Evolutionary conservation across 345 rosid genomes (phyloP), one percentile per base, ranked within the genome.

Genomic region (Eucalyptus virginea): DNA sequence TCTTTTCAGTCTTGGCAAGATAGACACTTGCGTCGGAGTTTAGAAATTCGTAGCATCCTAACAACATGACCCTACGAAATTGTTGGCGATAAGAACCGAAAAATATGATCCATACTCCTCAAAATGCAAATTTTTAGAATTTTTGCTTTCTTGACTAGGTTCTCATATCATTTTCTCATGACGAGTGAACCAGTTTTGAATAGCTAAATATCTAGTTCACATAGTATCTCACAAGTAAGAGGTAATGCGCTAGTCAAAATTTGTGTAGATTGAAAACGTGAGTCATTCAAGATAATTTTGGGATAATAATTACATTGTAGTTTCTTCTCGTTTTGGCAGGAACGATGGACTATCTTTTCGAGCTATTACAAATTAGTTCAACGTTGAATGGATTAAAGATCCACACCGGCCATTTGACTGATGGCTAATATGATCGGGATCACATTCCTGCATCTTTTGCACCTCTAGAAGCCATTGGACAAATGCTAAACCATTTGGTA

Each of bases 141-240:
- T 65, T 65, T 65, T n/a, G 11, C 10, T 65, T 65, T n/a, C 40
- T 65, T 65, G 4, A 14, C 40, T 17, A 4, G 21, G 77, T 15
- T 65, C 37, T 65, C 11, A n/a, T 13, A 15, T n/a, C 6, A 30
- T 65, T 65, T 65, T n/a, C 34, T 65, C 21, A 15, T 4, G 11
- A n/a, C 3, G 0, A 65, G 77, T n/a, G 77, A 16, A 8, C 5
- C 1, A 0, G 0, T 34, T 65, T 30, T 15, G 32, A n/a, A 65
- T 4, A 15, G 72, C 19, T 15, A 14, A n/a, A 60, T 30, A 16
- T 65, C 2, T 14, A 15, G 10, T 30, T n/a, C 72, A 15, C 17
- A n/a, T 0, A 65, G 6, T 16, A 15, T 65, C 21, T n/a, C 40
- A n/a, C 10, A 7, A n/a, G 6, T 16, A 65, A 65, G 21, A 17